phyloP scores from a whole-genome alignment of 345 rosid species.

The Capsella bursapastoris region DNA sequence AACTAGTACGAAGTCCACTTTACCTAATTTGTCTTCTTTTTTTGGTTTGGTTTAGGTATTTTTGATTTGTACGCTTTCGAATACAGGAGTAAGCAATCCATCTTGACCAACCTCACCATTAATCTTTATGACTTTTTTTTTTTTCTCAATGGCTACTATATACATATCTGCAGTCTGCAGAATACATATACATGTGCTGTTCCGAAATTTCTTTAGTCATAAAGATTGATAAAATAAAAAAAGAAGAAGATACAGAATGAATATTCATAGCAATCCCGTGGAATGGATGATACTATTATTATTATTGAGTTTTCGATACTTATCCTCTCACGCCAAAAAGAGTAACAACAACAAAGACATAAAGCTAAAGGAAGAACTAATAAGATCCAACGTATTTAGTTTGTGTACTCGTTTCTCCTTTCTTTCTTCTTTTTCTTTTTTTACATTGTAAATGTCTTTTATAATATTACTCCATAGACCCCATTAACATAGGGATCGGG shows the following conservation, averaged over 20 bases:
- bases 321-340: constrained; percentile 22
- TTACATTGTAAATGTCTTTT: background rate
- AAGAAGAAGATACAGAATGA: background rate
- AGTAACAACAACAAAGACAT: constrained; percentile 20
- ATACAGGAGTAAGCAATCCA: constrained; percentile 39
- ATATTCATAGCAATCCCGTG: background rate
- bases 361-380: constrained; percentile 21
- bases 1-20: constrained; percentile 41
- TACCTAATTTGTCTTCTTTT: constrained; percentile 31
- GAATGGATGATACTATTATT: background rate
- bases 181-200: background rate
- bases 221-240: background rate
- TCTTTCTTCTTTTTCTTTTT: background rate
- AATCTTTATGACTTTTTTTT: background rate
- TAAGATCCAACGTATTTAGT: constrained; percentile 29
- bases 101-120: constrained; percentile 43
- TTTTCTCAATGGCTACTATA: background rate
- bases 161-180: background rate
- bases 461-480: background rate
- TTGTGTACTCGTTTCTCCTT: constrained; percentile 17
- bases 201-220: background rate
- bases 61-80: constrained; percentile 23
- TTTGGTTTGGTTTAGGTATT: constrained; percentile 33
- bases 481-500: no score
- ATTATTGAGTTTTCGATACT: background rate